phyloP scores from a whole-genome alignment of 129 eudicot species.

The Calendula officinalis region DNA sequence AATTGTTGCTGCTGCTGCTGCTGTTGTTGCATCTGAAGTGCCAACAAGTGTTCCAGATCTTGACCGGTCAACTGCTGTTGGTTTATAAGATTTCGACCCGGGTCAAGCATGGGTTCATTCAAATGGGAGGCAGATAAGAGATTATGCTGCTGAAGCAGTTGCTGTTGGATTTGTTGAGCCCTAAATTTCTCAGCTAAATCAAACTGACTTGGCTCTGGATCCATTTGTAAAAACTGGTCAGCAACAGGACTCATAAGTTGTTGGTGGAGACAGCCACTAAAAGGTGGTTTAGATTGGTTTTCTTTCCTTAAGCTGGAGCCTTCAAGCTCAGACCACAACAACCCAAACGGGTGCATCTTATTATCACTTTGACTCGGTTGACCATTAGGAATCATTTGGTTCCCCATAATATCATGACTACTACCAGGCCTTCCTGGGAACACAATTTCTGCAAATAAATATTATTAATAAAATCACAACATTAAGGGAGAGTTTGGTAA shows the following conservation, averaged over 20 bases:
- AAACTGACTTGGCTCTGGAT: conserved; percentile 52
- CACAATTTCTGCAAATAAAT: conserved; percentile 54
- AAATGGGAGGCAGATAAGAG: conserved; percentile 48
- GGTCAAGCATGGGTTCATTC: conserved; percentile 54
- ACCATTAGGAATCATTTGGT: conserved; percentile 32
- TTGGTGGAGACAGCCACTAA: conserved; percentile 44
- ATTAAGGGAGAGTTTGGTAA: conserved; percentile 10
- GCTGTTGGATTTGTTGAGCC: conserved; percentile 61
- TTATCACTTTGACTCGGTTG: conserved; percentile 37
- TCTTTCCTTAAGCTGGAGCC: conserved; percentile 51
- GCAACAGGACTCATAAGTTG: conserved; percentile 36
- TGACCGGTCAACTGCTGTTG: conserved; percentile 58
- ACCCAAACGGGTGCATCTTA: conserved; percentile 83
- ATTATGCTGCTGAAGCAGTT: conserved; percentile 64
- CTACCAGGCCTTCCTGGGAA: conserved; percentile 84
- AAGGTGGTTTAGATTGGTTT: conserved; percentile 32
- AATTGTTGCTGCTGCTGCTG: conserved; percentile 33
- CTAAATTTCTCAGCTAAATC: conserved; percentile 64
- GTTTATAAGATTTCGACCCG: conserved; percentile 43
- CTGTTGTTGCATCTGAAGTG: conserved; percentile 76
- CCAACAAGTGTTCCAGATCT: conserved; percentile 66
- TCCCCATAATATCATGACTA: conserved; percentile 40
- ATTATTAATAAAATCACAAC: no score
- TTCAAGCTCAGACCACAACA: conserved; percentile 94
- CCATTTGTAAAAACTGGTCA: conserved; percentile 43